Evolutionary conservation across 768 basidiomycete species (phyloP).

Genomic region (Trametes cubensis): DNA sequence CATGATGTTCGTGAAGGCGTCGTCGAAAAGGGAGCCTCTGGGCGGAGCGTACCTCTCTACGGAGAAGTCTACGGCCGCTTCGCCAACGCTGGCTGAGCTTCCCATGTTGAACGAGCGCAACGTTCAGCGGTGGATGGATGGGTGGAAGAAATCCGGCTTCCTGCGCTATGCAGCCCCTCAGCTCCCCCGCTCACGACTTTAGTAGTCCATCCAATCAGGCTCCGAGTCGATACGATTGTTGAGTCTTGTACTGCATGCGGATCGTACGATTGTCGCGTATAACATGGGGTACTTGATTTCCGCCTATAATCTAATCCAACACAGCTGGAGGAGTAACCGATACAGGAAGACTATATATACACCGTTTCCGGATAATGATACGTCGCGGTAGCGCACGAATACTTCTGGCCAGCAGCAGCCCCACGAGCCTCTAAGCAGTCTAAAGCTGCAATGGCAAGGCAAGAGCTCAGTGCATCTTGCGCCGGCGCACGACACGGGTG

Average conservation of each 20-base stretch:
- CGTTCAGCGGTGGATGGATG: slow-evolving; percentile 1
- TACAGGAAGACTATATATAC: not conserved
- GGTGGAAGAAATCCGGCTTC: slow-evolving; percentile 3
- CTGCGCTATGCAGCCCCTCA: not conserved
- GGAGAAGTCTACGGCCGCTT: not conserved
- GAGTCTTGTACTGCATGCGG: too few species aligned
- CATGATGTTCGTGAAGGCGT: not conserved
- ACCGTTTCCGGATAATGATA: not conserved
- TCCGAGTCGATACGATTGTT: too few species aligned
- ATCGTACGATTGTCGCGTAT: too few species aligned
- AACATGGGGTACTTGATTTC: slow-evolving; percentile 1
- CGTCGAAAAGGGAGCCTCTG: not conserved
- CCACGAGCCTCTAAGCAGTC: not conserved
- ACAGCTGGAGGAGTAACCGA: not conserved
- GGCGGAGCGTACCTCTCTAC: not conserved
- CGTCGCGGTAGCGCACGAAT: too few species aligned
- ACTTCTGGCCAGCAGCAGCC: not conserved
- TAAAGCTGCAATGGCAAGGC: not conserved
- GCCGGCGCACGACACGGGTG: slow-evolving; percentile 15
- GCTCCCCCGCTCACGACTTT: too few species aligned
- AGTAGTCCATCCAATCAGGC: too few species aligned
- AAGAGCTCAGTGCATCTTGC: slow-evolving; percentile 1
- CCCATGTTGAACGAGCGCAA: not conserved
- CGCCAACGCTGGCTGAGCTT: not conserved
- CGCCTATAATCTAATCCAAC: not conserved